A percentile compares a stretch with the other conserved stretches of the same genome.
These are phyloP conservation scores for Allantophomopsis lycopodina DNA, from an alignment of 2,329 filamentous ascomycete species.

Conservation along the genomic window DNA sequence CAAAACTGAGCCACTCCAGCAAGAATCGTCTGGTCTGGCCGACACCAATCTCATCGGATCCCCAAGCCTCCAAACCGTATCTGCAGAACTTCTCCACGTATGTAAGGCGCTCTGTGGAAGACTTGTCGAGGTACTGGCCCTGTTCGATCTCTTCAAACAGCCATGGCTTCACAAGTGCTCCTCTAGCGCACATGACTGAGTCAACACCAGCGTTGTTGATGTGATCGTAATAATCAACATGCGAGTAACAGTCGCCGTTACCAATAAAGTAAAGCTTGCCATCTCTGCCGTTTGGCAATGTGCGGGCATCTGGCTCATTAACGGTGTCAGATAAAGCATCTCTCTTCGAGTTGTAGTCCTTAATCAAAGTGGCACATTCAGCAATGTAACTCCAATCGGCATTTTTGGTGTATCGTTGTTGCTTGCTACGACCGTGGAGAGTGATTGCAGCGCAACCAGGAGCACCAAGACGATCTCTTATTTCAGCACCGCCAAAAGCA, in stretches of 20 bases:
- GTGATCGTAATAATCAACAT: conserved; percentile 72
- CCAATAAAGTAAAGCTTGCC: conserved; percentile 81
- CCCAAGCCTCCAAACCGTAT: conserved; percentile 90
- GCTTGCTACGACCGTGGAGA: conserved; percentile 81
- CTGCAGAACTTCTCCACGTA: conserved; percentile 84
- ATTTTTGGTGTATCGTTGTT: conserved; percentile 82
- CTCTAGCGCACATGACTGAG: conserved; percentile 93
- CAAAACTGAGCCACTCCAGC: conserved; percentile 91
- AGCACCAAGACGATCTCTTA: conserved; percentile 54
- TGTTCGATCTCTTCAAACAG: conserved; percentile 91
- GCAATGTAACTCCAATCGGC: conserved; percentile 96
- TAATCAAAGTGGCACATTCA: conserved; percentile 75
- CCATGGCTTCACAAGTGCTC: conserved; percentile 95
- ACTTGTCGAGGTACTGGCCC: conserved; percentile 92
- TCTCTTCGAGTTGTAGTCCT: conserved; percentile 59
- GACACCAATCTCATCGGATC: conserved; percentile 85
- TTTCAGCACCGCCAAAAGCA: conserved; percentile 64
- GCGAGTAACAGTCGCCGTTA: conserved; percentile 93
- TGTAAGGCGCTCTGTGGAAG: conserved; percentile 67
- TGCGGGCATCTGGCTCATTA: conserved; percentile 61
- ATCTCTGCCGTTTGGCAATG: conserved; percentile 49
- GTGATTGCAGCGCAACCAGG: conserved; percentile 91
- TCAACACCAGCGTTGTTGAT: conserved; percentile 71
- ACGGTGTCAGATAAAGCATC: conserved; percentile 61
- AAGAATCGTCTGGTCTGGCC: conserved; percentile 85